A percentile compares a stretch with the other conserved stretches of the same genome.
Conservation (phyloP, 129 eudicot genomes). For the Helichrysum umbraculigerum region DNA sequence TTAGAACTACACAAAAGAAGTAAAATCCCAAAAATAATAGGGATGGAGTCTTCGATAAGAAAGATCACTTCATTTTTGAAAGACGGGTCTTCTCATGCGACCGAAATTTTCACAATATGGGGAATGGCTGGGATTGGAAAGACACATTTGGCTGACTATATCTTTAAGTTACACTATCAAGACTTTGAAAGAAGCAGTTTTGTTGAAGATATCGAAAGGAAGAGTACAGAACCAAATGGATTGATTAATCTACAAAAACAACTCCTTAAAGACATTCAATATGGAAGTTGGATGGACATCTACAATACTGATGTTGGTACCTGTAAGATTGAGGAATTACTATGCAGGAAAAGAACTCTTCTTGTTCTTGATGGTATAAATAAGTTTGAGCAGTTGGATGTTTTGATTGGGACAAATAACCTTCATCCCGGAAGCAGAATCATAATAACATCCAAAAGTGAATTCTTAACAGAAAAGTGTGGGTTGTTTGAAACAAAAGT, state of each 20-base stretch:
- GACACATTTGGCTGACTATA: constrained; percentile 26
- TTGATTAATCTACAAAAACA: constrained; percentile 28
- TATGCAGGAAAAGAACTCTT: constrained; percentile 18
- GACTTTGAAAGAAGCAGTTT: constrained; percentile 30
- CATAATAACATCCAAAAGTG: constrained; percentile 30
- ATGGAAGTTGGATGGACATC: neutral
- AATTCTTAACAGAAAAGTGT: neutral
- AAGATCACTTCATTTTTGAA: constrained; percentile 14
- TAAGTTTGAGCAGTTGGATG: constrained; percentile 12
- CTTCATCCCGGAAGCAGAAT: constrained; percentile 37
- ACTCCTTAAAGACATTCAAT: constrained; percentile 23
- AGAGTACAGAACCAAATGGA: neutral
- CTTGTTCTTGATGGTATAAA: constrained; percentile 14
- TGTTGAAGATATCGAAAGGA: constrained; percentile 10
- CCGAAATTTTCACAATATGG: constrained; percentile 2
- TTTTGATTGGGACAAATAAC: constrained; percentile 25
- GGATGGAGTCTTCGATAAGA: neutral
- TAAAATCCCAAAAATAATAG: neutral
- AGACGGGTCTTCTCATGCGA: neutral
- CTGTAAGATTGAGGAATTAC: constrained; percentile 6
- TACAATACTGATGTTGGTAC: constrained; percentile 18
- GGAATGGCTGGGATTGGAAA: constrained; percentile 19
- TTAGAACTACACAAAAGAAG: constrained; percentile 9
- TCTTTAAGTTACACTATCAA: constrained; percentile 6
- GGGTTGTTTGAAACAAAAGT: neutral